Percentiles rank a stretch among this genome's conserved stretches.
These are phyloP conservation scores for Pleurostoma richardsiae DNA, from an alignment of 2,329 filamentous ascomycete species.

Conservation along the genomic window DNA sequence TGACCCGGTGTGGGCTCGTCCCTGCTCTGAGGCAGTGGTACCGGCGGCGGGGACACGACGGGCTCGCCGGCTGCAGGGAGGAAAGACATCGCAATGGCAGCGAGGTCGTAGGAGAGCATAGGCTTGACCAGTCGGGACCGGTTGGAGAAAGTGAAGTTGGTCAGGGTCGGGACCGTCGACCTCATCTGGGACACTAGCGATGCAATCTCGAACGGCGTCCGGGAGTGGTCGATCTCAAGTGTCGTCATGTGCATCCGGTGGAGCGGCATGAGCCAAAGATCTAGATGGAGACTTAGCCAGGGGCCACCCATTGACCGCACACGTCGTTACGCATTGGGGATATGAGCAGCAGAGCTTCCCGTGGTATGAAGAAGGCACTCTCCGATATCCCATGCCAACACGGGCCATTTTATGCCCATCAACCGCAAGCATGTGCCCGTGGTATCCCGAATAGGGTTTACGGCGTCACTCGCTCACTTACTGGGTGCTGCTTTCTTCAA, in stretches of 20 bases:
- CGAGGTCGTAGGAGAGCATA: slow-evolving; percentile 75
- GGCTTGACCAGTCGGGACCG: slow-evolving; percentile 77
- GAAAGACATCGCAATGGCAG: slow-evolving; percentile 83
- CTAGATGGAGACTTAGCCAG: slow-evolving; percentile 19
- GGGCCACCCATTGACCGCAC: too few relatives aligned
- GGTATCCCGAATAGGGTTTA: too few relatives aligned
- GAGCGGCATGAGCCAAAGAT: slow-evolving; percentile 80
- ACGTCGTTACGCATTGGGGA: too few relatives aligned
- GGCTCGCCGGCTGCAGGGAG: slow-evolving; percentile 69
- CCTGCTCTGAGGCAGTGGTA: slow-evolving; percentile 24
- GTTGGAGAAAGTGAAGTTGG: slow-evolving; percentile 61
- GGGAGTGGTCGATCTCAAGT: slow-evolving; percentile 79
- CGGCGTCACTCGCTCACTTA: slow-evolving; percentile 34
- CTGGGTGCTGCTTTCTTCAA: slow-evolving; percentile 62
- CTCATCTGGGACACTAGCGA: slow-evolving; percentile 54
- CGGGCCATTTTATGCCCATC: too few relatives aligned
- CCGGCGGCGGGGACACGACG: slow-evolving; percentile 30
- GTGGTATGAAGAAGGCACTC: too few relatives aligned
- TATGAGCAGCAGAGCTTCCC: too few relatives aligned
- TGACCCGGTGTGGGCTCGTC: slow-evolving; percentile 9
- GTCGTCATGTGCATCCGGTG: slow-evolving; percentile 78
- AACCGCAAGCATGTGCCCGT: too few relatives aligned
- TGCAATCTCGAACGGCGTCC: slow-evolving; percentile 63
- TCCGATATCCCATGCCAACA: too few relatives aligned
- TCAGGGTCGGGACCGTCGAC: slow-evolving; percentile 52